Evolutionary conservation across 306 rosid species (phyloP), one percentile per base, ranked within the genome.

Genomic region (Carpinus fangiana): DNA sequence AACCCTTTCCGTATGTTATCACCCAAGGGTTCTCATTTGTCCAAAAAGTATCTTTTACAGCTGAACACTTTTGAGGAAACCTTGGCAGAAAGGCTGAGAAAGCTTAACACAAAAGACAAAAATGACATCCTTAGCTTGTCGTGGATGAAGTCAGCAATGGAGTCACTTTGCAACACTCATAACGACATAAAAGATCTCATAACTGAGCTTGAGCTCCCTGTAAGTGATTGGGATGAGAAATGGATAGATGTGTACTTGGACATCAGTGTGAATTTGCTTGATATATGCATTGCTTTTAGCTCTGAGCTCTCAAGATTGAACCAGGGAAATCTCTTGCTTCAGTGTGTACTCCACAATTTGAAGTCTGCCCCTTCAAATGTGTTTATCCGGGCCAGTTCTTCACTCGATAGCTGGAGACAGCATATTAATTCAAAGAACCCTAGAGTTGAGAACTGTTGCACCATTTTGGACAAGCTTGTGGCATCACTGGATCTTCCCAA

Each of bases 211-310:
- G 93, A 88, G 52, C 88, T 90, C n/a, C 93, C 98, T 0, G 87
- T 88, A 23, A 81, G 81, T 70, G 85, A 83, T 50, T 93, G 98
- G 98, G 94, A 90, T 65, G 96, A 91, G 85, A 87, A 92, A 73
- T 93, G 98, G 98, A 78, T 89, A 81, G 96, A 93, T 59, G 89
- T 87, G 52, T 93, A 93, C 88, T 79, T 93, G 79, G 97, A 90
- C 82, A 76, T 91, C 80, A 93, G 93, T 80, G 82, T 87, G 50
- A 91, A 91, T 78, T 82, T 93, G 78, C 91, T 93, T 7, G 98
- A 93, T 75, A 74, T 93, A 60, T 89, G 98, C 84, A 91, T 78
- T 77, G 86, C 84, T 60, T 91, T 91, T 82, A 91, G 87, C 85
- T 91, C 91, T 10, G 97, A 90, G 88, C 85, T 91, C 81, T 90